Evolutionary conservation across 1,284 basidiomycete genomes (phyloP).

Genomic region (Ustilago bromivora): DNA sequence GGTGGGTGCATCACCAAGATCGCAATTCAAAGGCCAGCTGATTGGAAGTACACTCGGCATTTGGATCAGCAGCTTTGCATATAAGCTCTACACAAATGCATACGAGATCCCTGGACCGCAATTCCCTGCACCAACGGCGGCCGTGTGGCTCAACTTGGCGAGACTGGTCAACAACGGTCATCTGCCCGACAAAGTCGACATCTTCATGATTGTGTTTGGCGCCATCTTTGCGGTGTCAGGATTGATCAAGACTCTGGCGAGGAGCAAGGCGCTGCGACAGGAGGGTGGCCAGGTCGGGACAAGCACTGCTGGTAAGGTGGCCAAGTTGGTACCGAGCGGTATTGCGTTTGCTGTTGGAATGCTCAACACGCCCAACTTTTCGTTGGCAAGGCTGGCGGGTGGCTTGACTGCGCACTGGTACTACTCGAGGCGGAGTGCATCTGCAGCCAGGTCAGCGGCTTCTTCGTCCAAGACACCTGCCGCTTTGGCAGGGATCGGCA

Average conservation of each 20-base stretch:
- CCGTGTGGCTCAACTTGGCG: conserved; percentile 83
- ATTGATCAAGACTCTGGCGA: conserved; percentile 77
- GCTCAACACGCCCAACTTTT: conserved; percentile 94
- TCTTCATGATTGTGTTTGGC: conserved; percentile 81
- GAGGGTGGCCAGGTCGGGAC: conserved; percentile 11
- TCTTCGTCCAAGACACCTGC: conserved; percentile 7
- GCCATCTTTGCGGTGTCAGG: conserved; percentile 72
- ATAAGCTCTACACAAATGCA: conserved; percentile 85
- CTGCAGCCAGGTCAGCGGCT: neutral
- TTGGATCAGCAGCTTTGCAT: conserved; percentile 86
- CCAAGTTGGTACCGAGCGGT: conserved; percentile 48
- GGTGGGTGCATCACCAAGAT: conserved; percentile 72
- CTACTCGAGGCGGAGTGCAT: conserved; percentile 41
- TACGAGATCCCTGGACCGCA: conserved; percentile 82
- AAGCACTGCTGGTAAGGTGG: conserved; percentile 30
- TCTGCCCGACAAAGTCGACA: conserved; percentile 80
- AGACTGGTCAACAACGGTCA: conserved; percentile 84
- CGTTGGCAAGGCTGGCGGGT: conserved; percentile 88
- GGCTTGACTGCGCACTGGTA: conserved; percentile 79
- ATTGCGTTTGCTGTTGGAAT: conserved; percentile 76
- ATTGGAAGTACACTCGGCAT: conserved; percentile 78
- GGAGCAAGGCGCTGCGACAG: conserved; percentile 46
- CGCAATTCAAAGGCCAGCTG: conserved; percentile 70
- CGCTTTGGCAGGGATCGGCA: conserved; percentile 74
- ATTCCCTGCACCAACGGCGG: conserved; percentile 93